Evolutionary conservation across 495 filamentous ascomycete genomes (phyloP).

Genomic region (Xylaria venustula): DNA sequence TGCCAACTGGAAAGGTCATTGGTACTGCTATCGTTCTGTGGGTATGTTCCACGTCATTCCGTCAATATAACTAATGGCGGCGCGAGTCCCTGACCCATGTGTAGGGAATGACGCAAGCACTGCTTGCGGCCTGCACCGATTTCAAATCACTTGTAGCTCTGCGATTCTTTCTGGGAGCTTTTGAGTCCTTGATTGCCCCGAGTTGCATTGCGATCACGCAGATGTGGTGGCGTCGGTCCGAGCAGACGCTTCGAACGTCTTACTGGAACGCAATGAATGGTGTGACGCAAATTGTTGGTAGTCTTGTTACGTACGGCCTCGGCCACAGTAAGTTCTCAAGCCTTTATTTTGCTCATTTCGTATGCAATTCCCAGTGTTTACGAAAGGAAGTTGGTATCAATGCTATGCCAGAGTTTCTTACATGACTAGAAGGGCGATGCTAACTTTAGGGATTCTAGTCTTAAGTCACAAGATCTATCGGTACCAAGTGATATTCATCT

Average conservation of each 20-base stretch:
- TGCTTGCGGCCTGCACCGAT: conserved; percentile 41
- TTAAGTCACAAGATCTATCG: conserved; percentile 48
- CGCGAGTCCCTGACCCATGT: background rate
- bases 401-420: no score
- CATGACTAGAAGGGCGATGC: no score
- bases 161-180: conserved; percentile 42
- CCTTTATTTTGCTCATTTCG: no score
- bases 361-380: no score
- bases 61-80: background rate
- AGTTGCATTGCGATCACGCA: conserved; percentile 52
- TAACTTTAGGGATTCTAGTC: conserved; percentile 18
- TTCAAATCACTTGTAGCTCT: conserved; percentile 45
- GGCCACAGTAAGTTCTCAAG: conserved; percentile 45
- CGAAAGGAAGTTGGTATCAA: no score
- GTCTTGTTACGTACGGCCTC: conserved; percentile 57
- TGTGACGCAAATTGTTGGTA: conserved; percentile 45
- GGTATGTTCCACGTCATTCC: conserved; percentile 17
- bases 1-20: conserved; percentile 46
- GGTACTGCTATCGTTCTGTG: conserved; percentile 40
- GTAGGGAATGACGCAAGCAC: conserved; percentile 34
- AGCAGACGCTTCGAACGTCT: conserved; percentile 50
- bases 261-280: conserved; percentile 56
- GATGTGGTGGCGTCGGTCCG: conserved; percentile 54
- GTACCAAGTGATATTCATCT: conserved; percentile 62
- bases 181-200: conserved; percentile 48